Evolutionary conservation across 2,329 filamentous ascomycete species (phyloP).

Genomic region (Colletotrichum viniferum): DNA sequence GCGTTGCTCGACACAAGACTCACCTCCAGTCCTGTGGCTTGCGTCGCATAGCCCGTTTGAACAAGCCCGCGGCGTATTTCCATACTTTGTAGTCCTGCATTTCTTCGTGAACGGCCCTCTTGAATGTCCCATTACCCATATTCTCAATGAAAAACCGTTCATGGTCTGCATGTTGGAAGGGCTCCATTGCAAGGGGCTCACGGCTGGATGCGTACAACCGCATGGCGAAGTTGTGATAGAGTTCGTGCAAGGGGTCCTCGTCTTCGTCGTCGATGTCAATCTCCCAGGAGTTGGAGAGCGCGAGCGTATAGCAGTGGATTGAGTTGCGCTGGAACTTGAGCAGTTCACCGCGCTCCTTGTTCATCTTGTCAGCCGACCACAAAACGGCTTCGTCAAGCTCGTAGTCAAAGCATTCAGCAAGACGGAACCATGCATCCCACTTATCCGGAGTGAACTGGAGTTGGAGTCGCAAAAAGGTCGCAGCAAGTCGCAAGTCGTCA

Average conservation of each 20-base stretch:
- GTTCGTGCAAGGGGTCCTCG: constrained; percentile 59
- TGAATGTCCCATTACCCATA: constrained; percentile 54
- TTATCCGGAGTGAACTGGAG: constrained; percentile 80
- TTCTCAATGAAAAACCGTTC: constrained; percentile 61
- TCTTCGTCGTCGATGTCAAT: constrained; percentile 48
- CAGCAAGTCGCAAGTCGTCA: constrained; percentile 82
- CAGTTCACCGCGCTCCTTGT: constrained; percentile 78
- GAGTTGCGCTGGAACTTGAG: constrained; percentile 78
- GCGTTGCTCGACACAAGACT: constrained; percentile 29
- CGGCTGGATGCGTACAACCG: constrained; percentile 66
- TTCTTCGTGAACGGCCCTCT: constrained; percentile 56
- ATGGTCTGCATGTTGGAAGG: constrained; percentile 60
- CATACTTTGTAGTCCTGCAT: constrained; percentile 66
- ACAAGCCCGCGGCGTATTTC: constrained; percentile 63
- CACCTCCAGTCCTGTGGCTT: constrained; percentile 63
- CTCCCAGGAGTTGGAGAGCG: constrained; percentile 58
- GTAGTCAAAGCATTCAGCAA: constrained; percentile 86
- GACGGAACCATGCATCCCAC: constrained; percentile 91
- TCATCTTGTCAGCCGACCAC: constrained; percentile 91
- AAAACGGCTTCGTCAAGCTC: constrained; percentile 86
- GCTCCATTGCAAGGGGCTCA: constrained; percentile 67
- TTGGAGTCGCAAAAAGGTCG: constrained; percentile 80
- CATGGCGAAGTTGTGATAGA: constrained; percentile 66
- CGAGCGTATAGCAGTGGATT: constrained; percentile 78
- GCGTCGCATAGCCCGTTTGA: constrained; percentile 58